Evolutionary conservation across 805 yeast genomes (phyloP).

Genomic region (Peterozyma toletana): DNA sequence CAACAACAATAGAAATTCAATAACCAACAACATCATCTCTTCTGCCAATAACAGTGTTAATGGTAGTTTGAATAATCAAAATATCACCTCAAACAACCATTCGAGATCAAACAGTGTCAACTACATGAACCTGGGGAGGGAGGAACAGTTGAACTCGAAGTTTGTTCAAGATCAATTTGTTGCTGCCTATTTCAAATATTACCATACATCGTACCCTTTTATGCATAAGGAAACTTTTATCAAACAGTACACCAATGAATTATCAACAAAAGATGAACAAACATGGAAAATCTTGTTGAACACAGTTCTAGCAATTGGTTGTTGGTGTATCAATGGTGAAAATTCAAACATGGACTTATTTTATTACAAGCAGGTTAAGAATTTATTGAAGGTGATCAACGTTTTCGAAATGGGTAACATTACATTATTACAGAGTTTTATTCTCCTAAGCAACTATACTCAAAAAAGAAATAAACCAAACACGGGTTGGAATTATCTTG

Average conservation of each 20-base stretch:
- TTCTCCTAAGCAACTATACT: slow-evolving; percentile 50
- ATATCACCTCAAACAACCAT: neutral
- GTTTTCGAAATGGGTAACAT: slow-evolving; percentile 57
- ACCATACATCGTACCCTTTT: slow-evolving; percentile 58
- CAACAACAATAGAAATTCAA: neutral
- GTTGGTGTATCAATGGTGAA: slow-evolving; percentile 60
- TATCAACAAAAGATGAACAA: slow-evolving; percentile 32
- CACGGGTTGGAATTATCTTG: slow-evolving; percentile 63
- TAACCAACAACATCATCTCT: slow-evolving; percentile 3
- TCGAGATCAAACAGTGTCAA: neutral
- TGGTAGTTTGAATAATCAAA: slow-evolving; percentile 1
- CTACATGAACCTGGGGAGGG: slow-evolving; percentile 8
- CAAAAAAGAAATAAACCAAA: slow-evolving; percentile 62
- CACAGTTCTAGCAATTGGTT: slow-evolving; percentile 58
- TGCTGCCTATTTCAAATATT: slow-evolving; percentile 47
- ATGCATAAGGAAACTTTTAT: slow-evolving; percentile 48
- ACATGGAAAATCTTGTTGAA: slow-evolving; percentile 49
- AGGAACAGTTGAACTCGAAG: slow-evolving; percentile 13
- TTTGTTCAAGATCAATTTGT: slow-evolving; percentile 18
- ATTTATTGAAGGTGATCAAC: slow-evolving; percentile 28
- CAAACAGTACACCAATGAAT: slow-evolving; percentile 33
- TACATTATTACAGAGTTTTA: slow-evolving; percentile 43
- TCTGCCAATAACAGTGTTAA: slow-evolving; percentile 10
- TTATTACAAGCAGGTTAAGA: slow-evolving; percentile 49
- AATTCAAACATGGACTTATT: slow-evolving; percentile 41